Evolutionary conservation across 768 basidiomycete species (phyloP), one percentile per base, ranked within the genome.

Genomic region (Suillus subaureus): DNA sequence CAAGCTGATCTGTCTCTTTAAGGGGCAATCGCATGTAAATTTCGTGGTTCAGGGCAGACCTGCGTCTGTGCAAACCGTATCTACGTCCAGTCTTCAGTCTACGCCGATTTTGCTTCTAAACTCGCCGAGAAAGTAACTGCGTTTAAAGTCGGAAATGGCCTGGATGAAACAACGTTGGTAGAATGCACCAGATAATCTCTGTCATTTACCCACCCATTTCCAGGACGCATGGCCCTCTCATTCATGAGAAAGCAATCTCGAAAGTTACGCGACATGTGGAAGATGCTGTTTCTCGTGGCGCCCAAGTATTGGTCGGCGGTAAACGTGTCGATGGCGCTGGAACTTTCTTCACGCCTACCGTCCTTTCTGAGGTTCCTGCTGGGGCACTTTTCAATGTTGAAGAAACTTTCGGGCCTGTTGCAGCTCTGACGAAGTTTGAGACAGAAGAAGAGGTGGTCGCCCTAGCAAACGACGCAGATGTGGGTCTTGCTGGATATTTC

Each of bases 361-460:
- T 99, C 55, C 87, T 99, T 33, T 85, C 87, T 6, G 93, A 98
- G 68, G 96, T 99, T 15, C 85, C 92, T 0, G 43, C 78, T 26
- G 80, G 84, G 33, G 92, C 94, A 12, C 79, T 84, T 42, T 73
- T 97, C 70, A 84, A 87, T 70, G 73, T 72, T 12, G 97, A 99
- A 75, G 97, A 99, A 82, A 99, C 97, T 0, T 99, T 99, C 72
- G 97, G 97, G 0, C 96, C 94, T 0, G 77, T 97, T 45, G 95
- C 95, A 0, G 91, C 92, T 8, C 80, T 99, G 28, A 89, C 86
- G 75, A 90, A 90, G 73, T 99, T 99, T 73, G 88, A 93, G 76
- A 95, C 94, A 0, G 97, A 99, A 79, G 95, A 96, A 52, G 92
- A 99, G 76, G 96, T 95, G 1, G 82, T 99, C 64, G 82, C 83